Evolutionary conservation across 2,329 filamentous ascomycete species (phyloP).

Genomic region (Knoxdaviesia proteae): DNA sequence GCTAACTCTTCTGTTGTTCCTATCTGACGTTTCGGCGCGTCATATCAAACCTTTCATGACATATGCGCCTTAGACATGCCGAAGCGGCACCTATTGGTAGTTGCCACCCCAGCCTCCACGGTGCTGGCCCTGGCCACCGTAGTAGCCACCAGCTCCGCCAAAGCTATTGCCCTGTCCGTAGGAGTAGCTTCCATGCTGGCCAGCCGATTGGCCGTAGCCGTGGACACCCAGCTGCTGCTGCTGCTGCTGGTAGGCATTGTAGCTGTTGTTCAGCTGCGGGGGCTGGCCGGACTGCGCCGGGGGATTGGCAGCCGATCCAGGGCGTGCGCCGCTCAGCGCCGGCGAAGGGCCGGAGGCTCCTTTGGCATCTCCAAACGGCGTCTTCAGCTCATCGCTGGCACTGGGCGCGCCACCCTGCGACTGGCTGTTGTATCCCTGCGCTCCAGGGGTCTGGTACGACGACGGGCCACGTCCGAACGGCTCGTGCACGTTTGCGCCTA

Average conservation of each 20-base stretch:
- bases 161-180: constrained; percentile 27
- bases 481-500: constrained; percentile 23
- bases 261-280: constrained; percentile 23
- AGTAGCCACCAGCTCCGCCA: constrained; percentile 22
- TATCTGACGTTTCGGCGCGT: too few relatives aligned
- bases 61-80: too few relatives aligned
- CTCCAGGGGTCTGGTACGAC: constrained; percentile 32
- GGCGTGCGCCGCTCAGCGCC: constrained; percentile 31
- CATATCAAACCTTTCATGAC: too few relatives aligned
- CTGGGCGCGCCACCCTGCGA: constrained; percentile 21
- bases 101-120: constrained; percentile 38
- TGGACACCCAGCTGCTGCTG: constrained; percentile 31
- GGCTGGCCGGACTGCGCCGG: constrained; percentile 28
- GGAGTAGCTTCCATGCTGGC: constrained; percentile 31
- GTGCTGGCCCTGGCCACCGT: constrained; percentile 17
- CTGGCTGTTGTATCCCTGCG: constrained; percentile 30
- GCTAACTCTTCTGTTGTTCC: too few relatives aligned
- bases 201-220: constrained; percentile 27
- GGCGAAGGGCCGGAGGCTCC: constrained; percentile 30
- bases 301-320: constrained; percentile 33
- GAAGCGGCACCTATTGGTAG: constrained; percentile 22
- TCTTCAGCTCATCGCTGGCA: constrained; percentile 32
- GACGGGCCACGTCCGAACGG: constrained; percentile 31
- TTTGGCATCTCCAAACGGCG: constrained; percentile 35
- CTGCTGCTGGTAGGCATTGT: constrained; percentile 34